Conservation (phyloP, 768 basidiomycete species). For the Hygrophoropsis aurantiaca region DNA sequence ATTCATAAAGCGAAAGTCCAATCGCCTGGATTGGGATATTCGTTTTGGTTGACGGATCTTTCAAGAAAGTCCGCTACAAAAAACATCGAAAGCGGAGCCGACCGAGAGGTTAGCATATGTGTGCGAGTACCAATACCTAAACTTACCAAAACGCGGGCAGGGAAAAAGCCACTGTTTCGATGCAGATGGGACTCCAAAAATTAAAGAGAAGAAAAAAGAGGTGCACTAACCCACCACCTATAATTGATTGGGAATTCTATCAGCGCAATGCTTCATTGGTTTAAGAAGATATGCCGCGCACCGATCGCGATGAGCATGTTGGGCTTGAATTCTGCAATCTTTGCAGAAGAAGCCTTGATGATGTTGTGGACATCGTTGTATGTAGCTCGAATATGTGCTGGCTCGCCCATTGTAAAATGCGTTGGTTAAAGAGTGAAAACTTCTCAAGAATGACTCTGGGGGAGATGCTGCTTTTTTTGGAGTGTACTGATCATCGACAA, state of each 20-base stretch:
- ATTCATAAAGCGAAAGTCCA: conserved; percentile 93
- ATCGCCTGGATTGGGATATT: conserved; percentile 95
- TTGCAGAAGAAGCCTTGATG: conserved; percentile 63
- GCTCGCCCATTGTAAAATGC: conserved; percentile 32
- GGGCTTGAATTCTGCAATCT: conserved; percentile 86
- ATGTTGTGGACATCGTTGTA: conserved; percentile 94
- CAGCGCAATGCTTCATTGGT: no score
- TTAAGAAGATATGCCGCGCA: conserved; percentile 25
- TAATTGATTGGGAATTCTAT: background rate
- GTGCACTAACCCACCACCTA: conserved; percentile 78
- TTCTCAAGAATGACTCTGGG: background rate
- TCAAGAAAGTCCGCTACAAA: conserved; percentile 78
- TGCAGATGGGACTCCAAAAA: conserved; percentile 13
- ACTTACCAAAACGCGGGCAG: conserved; percentile 82
- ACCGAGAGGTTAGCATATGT: background rate
- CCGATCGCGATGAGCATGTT: conserved; percentile 85
- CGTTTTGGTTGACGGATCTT: conserved; percentile 63
- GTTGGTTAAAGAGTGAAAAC: background rate
- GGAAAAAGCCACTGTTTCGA: conserved; percentile 82
- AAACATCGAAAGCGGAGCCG: no score
- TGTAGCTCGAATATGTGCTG: conserved; percentile 68
- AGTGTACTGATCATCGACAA: background rate
- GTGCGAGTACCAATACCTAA: background rate
- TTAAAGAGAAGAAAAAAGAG: conserved; percentile 12
- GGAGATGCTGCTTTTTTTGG: background rate